Evolutionary conservation across 495 filamentous ascomycete species (phyloP).

Genomic region (Staphylotrichum tortipilum): DNA sequence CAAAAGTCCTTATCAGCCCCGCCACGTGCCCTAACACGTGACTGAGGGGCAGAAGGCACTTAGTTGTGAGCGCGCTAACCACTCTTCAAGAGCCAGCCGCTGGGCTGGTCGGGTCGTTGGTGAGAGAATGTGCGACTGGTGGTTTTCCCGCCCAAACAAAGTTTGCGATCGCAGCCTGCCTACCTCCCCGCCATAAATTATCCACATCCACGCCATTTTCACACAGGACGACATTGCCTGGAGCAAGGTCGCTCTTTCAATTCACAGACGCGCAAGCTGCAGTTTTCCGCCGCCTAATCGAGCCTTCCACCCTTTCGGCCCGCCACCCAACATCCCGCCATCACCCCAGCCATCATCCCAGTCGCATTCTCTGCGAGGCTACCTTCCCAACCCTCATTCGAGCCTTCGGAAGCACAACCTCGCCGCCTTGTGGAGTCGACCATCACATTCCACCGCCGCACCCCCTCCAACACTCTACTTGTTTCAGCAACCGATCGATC

Average conservation of each 20-base stretch:
- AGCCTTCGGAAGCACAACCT: slow-evolving; percentile 3
- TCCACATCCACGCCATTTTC: slow-evolving; percentile 1
- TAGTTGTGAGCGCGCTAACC: neutral
- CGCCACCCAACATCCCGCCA: neutral
- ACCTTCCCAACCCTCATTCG: neutral
- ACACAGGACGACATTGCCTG: slow-evolving; percentile 20
- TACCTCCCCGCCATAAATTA: neutral
- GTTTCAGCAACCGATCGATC: slow-evolving; percentile 1
- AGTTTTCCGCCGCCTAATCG: slow-evolving; percentile 1
- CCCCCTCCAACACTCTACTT: neutral
- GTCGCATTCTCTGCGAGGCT: neutral
- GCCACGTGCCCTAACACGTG: slow-evolving; percentile 8
- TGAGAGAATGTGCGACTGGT: slow-evolving; percentile 6
- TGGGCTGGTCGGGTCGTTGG: neutral
- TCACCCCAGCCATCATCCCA: too few relatives aligned
- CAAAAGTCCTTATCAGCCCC: slow-evolving; percentile 5
- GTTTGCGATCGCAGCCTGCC: slow-evolving; percentile 5
- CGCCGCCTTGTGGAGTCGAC: slow-evolving; percentile 8
- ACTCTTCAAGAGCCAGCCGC: too few relatives aligned
- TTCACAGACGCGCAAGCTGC: slow-evolving; percentile 9
- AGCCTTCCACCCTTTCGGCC: neutral
- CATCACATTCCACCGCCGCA: neutral
- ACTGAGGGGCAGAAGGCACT: neutral
- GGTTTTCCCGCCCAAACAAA: slow-evolving; percentile 5
- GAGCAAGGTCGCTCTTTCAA: slow-evolving; percentile 25